These are phyloP conservation scores for Russula dissimulans DNA, from an alignment of 768 basidiomycete species.

Conservation along the genomic window DNA sequence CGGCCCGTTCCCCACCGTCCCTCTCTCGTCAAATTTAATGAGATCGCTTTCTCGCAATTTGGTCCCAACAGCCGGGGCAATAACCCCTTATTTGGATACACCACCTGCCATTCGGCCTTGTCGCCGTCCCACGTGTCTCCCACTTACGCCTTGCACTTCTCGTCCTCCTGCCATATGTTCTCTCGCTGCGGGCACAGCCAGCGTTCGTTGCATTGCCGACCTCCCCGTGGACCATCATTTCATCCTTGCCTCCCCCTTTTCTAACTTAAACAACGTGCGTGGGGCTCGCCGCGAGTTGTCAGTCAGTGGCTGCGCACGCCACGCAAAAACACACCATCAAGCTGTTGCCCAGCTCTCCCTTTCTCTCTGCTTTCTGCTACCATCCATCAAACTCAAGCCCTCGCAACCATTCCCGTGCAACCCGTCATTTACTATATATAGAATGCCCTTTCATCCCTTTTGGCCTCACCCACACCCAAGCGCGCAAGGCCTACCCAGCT, in stretches of 20 bases:
- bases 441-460: slow-evolving; percentile 15
- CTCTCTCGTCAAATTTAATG: slow-evolving; percentile 14
- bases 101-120: slow-evolving; percentile 5
- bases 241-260: neutral
- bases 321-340: neutral
- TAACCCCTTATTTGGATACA: slow-evolving; percentile 7
- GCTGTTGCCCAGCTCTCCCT: neutral
- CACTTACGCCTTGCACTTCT: slow-evolving; percentile 4
- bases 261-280: slow-evolving; percentile 10
- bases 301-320: slow-evolving; percentile 4
- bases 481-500: neutral
- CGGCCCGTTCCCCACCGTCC: slow-evolving; percentile 12
- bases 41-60: slow-evolving; percentile 12
- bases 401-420: slow-evolving; percentile 12
- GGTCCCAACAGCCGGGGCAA: slow-evolving; percentile 13
- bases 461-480: neutral
- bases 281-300: neutral
- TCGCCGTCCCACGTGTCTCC: slow-evolving; percentile 17
- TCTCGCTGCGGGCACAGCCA: neutral
- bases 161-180: slow-evolving; percentile 2
- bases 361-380: neutral
- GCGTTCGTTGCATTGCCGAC: neutral
- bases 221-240: neutral
- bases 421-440: slow-evolving; percentile 10
- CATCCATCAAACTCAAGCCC: neutral